Evolutionary conservation across 2,329 filamentous ascomycete genomes (phyloP), one percentile per base, ranked within the genome.

Genomic region (Aurifilum marmelostoma): DNA sequence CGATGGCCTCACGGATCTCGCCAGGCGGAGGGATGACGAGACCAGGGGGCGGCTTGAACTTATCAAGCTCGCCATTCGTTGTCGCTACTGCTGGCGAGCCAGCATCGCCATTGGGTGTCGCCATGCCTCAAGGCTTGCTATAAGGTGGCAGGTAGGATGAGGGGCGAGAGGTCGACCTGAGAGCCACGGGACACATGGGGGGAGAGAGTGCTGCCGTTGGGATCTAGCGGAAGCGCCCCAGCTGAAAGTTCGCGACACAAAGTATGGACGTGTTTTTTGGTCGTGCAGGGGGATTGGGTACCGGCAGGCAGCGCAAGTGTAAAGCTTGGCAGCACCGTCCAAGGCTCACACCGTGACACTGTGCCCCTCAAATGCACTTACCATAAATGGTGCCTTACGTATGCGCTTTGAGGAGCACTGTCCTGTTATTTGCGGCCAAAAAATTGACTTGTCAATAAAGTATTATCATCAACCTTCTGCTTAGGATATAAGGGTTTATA

Each of bases 11-110:
- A 84, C 94, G 90, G 76, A 97, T 94, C 77, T 94, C 92, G 77
- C 90, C 88, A 27, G 82, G 95, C 14, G 96, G 96, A 29, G 96
- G 96, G 67, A 97, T 87, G 68, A 97, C 92, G 72, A 97, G 87
- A 72, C 94, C 93, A 69, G 90, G 83, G 3, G 95, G 95, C 43
- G 93, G 89, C 79, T 94, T 95, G 78, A 89, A 87, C 72, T 89
- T 87, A 72, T 94, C 88, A 67, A 90, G 83, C 71, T 79, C 80
- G 50, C 14, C 52, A 12, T 3, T 5, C 24, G 52, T 12, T 62
- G 37, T n/a, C 16, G 83, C 76, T 11, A 74, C 82, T 43, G 83
- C 80, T 62, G 79, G 79, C 54, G 83, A 81, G 54, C 82, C 78
- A 73, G 83, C 79, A 78, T 87, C 85, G 74, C 84, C 85, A 75